Conservation (phyloP, 2,329 filamentous ascomycete genomes). For the Aplosporella prunicola region DNA sequence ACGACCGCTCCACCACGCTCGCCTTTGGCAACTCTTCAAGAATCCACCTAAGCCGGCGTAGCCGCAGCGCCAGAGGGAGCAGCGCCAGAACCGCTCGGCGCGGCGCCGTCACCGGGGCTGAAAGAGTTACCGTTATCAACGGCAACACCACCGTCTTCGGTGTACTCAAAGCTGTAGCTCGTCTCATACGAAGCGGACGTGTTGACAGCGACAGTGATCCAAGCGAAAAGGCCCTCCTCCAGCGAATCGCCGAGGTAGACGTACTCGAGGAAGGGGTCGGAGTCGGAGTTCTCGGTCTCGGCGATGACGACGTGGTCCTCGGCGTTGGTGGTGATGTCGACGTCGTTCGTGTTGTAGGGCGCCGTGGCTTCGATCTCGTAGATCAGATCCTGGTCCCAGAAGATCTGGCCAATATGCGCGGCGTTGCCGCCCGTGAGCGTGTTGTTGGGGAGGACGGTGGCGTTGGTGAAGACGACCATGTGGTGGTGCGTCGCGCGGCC, state of each 20-base stretch:
- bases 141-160: slow-evolving; percentile 3
- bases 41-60: no score
- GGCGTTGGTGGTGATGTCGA: slow-evolving; percentile 39
- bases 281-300: slow-evolving; percentile 36
- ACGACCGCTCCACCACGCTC: no score
- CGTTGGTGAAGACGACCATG: slow-evolving; percentile 28
- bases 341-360: slow-evolving; percentile 37
- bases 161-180: not conserved
- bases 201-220: slow-evolving; percentile 16
- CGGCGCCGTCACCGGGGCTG: no score
- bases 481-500: slow-evolving; percentile 33
- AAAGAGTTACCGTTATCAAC: no score
- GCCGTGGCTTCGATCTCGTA: slow-evolving; percentile 37
- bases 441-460: slow-evolving; percentile 37
- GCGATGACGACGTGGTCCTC: slow-evolving; percentile 41
- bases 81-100: no score
- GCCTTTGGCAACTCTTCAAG: no score
- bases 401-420: slow-evolving; percentile 56
- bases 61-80: no score
- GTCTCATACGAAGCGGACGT: slow-evolving; percentile 2
- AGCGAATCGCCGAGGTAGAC: slow-evolving; percentile 44
- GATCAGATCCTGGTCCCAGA: slow-evolving; percentile 53
- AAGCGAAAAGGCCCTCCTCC: slow-evolving; percentile 24
- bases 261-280: slow-evolving; percentile 50
- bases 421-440: slow-evolving; percentile 42